phyloP scores from a whole-genome alignment of 805 yeast genomes.

The Suhomyces vadensis region DNA sequence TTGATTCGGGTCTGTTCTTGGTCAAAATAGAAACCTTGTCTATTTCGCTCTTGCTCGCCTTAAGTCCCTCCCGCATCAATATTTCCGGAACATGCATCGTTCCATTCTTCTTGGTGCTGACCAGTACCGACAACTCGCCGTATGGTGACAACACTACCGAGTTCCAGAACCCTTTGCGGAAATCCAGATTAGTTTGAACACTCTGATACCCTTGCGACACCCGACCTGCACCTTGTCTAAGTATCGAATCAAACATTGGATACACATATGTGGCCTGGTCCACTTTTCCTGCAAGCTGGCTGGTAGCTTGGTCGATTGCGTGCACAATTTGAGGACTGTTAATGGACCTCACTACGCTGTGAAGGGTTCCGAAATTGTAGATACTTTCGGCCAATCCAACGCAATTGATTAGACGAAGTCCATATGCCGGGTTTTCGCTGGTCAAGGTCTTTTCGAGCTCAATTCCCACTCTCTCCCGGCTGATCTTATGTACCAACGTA shows the following conservation, averaged over 20 bases:
- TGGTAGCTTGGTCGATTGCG: constrained; percentile 16
- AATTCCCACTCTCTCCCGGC: constrained; percentile 86
- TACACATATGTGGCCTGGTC: constrained; percentile 24
- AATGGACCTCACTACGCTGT: constrained; percentile 16
- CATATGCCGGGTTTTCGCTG: constrained; percentile 63
- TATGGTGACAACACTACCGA: constrained; percentile 53
- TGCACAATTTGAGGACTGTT: constrained; percentile 17
- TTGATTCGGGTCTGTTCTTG: constrained; percentile 22
- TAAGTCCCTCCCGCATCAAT: constrained; percentile 68
- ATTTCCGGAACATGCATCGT: constrained; percentile 45
- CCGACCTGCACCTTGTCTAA: background rate
- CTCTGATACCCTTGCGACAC: constrained; percentile 1
- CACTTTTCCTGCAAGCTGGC: constrained; percentile 18
- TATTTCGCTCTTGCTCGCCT: constrained; percentile 58
- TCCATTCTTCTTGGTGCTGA: constrained; percentile 39
- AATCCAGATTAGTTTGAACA: constrained; percentile 1
- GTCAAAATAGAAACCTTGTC: constrained; percentile 51
- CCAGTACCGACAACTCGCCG: constrained; percentile 35
- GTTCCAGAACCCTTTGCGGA: constrained; percentile 45
- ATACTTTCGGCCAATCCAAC: constrained; percentile 59
- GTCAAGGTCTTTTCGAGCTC: constrained; percentile 78
- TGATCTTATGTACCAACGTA: constrained; percentile 70
- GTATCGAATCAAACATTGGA: constrained; percentile 17
- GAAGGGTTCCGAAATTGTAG: constrained; percentile 42
- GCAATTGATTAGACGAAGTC: constrained; percentile 57